Base-by-base conservation (phyloP, 768 basidiomycete genomes). In the Pleurotus citrinopileatus region DNA sequence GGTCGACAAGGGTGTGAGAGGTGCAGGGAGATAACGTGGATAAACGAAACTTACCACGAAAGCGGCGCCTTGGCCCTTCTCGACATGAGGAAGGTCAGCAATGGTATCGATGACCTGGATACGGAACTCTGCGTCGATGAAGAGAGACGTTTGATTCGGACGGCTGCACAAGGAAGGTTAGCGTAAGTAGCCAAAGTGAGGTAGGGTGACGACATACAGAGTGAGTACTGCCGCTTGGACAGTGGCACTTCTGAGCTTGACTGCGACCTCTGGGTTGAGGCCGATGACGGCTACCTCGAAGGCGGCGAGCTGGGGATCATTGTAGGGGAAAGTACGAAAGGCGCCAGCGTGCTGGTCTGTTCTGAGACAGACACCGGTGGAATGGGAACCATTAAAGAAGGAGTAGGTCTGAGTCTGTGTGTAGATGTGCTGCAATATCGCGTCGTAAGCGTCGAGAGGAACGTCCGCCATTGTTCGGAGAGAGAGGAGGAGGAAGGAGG, bases 51-150 rank as follows among this genome's bases (percentile, higher is more conserved):
- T 50, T 63, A 76, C 76, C 50, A 92, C 81, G 61, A 94, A 94
- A 1, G 92, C 92, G 15, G 86, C 91, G 44, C 88, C 91, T 60
- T 93, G 91, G 51, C 94, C 91, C 72, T 92, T 93, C 64, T 94
- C 89, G 3, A 91, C 91, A 32, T 79, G 73, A 1, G 87, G 86
- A 29, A 95, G 73, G 46, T 79, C 75, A 29, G 70, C 65, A 59
- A 94, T 83, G 34, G 79, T 78, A 52, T 86, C 84, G 19, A 95
- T 69, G 55, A 95, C 83, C 64, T 95, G 92, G 51, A 95, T 93
- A 27, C 91, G 86, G 0, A 91, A 94, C 61, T 89, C 82, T 48
- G 75, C 71, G 68, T 94, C 91, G 57, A 95, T 83, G 60, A 81
- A 82, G 48, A 89, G 78, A 38, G 79, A 82, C 26, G 70, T 65